phyloP scores from a whole-genome alignment of 2,329 filamentous ascomycete genomes.

The Stachybotrys echinatus region DNA sequence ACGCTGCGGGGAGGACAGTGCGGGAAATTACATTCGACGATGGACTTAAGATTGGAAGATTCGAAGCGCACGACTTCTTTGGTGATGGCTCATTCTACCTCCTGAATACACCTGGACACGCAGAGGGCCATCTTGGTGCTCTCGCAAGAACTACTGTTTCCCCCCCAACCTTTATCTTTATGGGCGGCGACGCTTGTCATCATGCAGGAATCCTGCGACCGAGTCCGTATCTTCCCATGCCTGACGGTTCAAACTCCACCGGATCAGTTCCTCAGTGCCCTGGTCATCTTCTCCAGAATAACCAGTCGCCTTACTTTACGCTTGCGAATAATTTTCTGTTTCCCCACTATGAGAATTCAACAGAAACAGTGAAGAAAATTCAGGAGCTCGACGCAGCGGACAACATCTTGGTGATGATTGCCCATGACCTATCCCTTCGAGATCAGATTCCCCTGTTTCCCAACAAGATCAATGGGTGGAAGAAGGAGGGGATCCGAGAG shows the following conservation, averaged over 20 bases:
- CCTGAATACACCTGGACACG: background rate
- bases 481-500: background rate
- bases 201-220: background rate
- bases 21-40: background rate
- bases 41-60: background rate
- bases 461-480: background rate
- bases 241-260: too few species aligned
- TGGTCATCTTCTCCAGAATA: background rate
- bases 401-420: background rate
- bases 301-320: background rate
- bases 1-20: background rate
- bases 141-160: background rate
- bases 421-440: background rate
- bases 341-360: background rate
- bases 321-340: background rate
- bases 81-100: constrained; percentile 1
- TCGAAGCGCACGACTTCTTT: background rate
- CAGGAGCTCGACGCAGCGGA: background rate
- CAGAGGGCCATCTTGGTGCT: background rate
- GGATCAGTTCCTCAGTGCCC: background rate
- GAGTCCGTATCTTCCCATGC: background rate
- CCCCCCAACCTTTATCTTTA: background rate
- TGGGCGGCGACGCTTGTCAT: background rate
- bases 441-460: background rate
- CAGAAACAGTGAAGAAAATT: background rate